Percentiles rank a stretch among this genome's conserved stretches.
Conservation (phyloP, 176 grass and related monocot species). For the Avena insularis region DNA sequence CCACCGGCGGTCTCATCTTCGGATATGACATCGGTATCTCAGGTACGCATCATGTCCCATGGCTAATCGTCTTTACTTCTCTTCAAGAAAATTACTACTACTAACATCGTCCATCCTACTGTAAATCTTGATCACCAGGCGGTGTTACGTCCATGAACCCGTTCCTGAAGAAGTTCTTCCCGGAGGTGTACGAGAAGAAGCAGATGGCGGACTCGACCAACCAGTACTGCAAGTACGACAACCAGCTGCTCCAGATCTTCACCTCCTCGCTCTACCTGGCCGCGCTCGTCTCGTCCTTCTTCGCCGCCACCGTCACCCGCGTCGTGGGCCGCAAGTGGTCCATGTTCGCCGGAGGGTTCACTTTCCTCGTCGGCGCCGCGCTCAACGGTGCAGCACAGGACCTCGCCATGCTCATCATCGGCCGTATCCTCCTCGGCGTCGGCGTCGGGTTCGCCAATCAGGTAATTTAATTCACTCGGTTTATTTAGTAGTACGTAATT, state of each 20-base stretch:
- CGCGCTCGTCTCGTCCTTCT: slow-evolving; percentile 64
- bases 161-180: slow-evolving; percentile 66
- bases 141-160: slow-evolving; percentile 62
- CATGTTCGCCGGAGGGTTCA: slow-evolving; percentile 67
- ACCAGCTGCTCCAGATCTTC: slow-evolving; percentile 71
- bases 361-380: slow-evolving; percentile 61
- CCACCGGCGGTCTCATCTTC: slow-evolving; percentile 73
- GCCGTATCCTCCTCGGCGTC: slow-evolving; percentile 62
- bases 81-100: neutral
- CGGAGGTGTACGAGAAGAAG: slow-evolving; percentile 59
- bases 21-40: slow-evolving; percentile 77
- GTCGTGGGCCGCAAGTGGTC: slow-evolving; percentile 65
- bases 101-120: neutral
- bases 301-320: slow-evolving; percentile 67
- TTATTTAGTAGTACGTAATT: neutral
- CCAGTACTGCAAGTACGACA: slow-evolving; percentile 85
- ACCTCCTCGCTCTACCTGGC: slow-evolving; percentile 81
- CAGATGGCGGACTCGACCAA: slow-evolving; percentile 5
- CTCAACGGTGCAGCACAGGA: slow-evolving; percentile 64
- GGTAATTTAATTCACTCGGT: slow-evolving; percentile 28
- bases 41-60: neutral
- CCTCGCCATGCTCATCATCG: slow-evolving; percentile 68
- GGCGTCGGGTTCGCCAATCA: slow-evolving; percentile 67
- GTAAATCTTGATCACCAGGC: slow-evolving; percentile 24
- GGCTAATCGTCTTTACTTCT: neutral